phyloP scores from a whole-genome alignment of 345 rosid species.

The Salix koriyanagi region DNA sequence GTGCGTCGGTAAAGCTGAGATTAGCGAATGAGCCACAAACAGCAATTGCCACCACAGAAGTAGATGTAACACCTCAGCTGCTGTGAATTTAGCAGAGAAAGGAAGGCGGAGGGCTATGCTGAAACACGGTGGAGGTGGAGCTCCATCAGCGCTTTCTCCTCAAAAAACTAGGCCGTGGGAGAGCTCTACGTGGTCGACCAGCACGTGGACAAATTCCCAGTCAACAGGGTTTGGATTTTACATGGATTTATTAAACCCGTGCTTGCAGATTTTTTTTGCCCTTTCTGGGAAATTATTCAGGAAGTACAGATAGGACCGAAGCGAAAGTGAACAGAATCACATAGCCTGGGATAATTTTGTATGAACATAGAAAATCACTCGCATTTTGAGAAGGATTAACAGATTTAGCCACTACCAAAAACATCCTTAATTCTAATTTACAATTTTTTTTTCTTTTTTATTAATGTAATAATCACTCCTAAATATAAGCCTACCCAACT shows the following conservation, averaged over 20 bases:
- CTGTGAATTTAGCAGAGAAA: conserved; percentile 46
- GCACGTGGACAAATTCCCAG: conserved; percentile 43
- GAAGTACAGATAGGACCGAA: not conserved
- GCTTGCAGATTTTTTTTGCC: not conserved
- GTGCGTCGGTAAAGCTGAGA: too few species aligned
- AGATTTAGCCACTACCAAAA: not conserved
- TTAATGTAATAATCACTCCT: not conserved
- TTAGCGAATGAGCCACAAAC: not conserved
- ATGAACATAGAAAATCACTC: not conserved
- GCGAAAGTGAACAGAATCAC: not conserved
- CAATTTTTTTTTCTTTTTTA: not conserved
- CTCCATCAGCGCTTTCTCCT: conserved; percentile 31
- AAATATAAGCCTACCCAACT: not conserved
- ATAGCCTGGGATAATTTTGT: not conserved
- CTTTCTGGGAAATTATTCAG: not conserved
- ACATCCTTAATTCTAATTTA: not conserved
- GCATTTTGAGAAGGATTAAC: too few species aligned
- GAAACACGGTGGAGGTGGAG: conserved; percentile 39
- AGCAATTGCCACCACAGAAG: conserved; percentile 19
- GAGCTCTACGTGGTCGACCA: conserved; percentile 46
- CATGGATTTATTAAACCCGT: not conserved
- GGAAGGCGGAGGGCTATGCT: conserved; percentile 50
- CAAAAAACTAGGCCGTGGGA: conserved; percentile 41
- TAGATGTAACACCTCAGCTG: conserved; percentile 34
- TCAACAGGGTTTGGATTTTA: conserved; percentile 30